Evolutionary conservation across 1,139 yeast genomes (phyloP), one percentile per base, ranked within the genome.

Genomic region (Geotrichum citri-aurantii): DNA sequence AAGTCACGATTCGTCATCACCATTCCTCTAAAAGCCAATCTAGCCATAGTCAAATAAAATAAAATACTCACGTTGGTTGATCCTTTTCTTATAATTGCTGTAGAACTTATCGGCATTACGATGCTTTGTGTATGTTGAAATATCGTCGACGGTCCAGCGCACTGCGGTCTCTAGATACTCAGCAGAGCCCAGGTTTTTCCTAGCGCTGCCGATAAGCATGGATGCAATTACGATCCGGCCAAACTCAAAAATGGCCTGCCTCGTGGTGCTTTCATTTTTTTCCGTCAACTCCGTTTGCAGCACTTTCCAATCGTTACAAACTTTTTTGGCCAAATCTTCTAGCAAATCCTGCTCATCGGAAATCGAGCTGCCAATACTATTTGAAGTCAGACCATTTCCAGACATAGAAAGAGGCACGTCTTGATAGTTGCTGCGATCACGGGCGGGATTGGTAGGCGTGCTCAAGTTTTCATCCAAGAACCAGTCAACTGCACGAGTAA

Each of bases 151-250:
- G 37, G 40, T 50, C 62, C 65, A 64, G 1, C 68, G 58, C 4
- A 58, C 58, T 3, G 67, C 64, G 19, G 59, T 52, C 33, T 64
- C 68, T 1, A 57, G 24, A 3, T 65, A 64, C 3, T 57, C 58
- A 1, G 40, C 48, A 10, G 10, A 11, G 14, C 46, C 37, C 17
- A 8, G 14, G 17, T n/a, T 31, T 21, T 12, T 46, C n/a, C 23
- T 23, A 7, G 65, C 64, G 53, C 64, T 63, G 19, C 60, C 51
- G 19, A 64, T 51, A 10, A 65, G 57, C 29, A 68, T 58, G 19
- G 64, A 57, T 3, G 65, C 52, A 19, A 61, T 57, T 14, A 66
- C 50, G 7, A 66, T 58, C 17, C 66, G 65, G 11, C 66, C 69
- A n/a, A 68, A 60, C 27, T 56, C 61, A 42, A 67, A 59, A 33